Evolutionary conservation across 1,139 yeast species (phyloP), one percentile per base, ranked within the genome.

Genomic region (Hansenula sp.): DNA sequence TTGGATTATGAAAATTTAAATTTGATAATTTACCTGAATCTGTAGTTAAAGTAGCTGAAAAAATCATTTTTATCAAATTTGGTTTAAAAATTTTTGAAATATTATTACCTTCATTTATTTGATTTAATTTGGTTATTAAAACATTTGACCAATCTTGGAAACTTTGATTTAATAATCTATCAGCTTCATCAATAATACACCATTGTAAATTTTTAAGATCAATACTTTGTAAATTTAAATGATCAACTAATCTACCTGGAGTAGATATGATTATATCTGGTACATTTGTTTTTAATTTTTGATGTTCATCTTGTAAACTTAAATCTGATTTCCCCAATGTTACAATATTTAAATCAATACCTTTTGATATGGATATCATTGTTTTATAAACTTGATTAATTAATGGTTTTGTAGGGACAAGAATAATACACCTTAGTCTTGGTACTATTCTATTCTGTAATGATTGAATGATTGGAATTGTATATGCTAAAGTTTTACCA

Each of bases 191-290:
- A 32, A 92, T 77, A 4, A 92, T 86, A 51, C 94, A 67, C 60
- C 75, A 88, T 48, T 77, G 71, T 44, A 92, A 67, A 44, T 73
- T 67, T 19, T 65, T 61, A 43, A 88, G 60, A 43, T 60, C 47
- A 11, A 65, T 50, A 20, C 65, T 60, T n/a, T 55, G 46, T 44
- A 65, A 27, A 29, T 66, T 64, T 34, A 90, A 60, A 61, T 92
- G 98, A 51, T 94, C 98, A 13, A 92, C 97, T 35, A 92, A 66
- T 59, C 98, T 74, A 46, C 99, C 99, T 0, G 99, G 98, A 0
- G 98, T 88, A 6, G 89, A 69, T 2, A 92, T 75, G 2, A 92
- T 56, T 8, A 92, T 77, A 61, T 92, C 97, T 0, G 97, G 96
- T 2, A 66, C 69, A n/a, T 68, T 64, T 2, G 53, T 57, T 6